A percentile compares a stretch with the other conserved stretches of the same genome.
phyloP scores from a whole-genome alignment of 352 stramenopile genomes.

The Globisporangium apiculatum region DNA sequence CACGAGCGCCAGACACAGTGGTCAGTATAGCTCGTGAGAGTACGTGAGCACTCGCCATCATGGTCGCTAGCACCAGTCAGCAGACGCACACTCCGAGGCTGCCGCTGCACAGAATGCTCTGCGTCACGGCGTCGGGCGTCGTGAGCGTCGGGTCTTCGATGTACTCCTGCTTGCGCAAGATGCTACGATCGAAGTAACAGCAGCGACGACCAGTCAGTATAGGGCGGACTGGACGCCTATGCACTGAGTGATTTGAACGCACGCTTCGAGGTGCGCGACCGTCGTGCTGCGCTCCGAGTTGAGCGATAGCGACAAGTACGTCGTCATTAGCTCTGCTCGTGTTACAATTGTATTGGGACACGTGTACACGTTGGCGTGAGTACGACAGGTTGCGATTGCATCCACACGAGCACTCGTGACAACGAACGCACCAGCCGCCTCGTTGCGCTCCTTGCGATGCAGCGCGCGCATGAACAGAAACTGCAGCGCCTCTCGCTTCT shows the following conservation, averaged over 20 bases:
- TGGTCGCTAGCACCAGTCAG: no score
- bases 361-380: background rate
- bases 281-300: constrained; percentile 22
- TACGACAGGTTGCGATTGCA: background rate
- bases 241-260: background rate
- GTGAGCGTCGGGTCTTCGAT: constrained; percentile 31
- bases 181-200: constrained; percentile 10
- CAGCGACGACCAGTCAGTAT: no score
- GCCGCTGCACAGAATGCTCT: constrained; percentile 23
- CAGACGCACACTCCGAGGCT: constrained; percentile 32
- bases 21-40: background rate
- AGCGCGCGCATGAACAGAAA: constrained; percentile 38
- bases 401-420: background rate
- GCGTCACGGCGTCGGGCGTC: constrained; percentile 22
- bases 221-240: no score
- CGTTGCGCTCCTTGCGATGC: constrained; percentile 22
- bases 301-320: constrained; percentile 24
- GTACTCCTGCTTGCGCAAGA: constrained; percentile 38
- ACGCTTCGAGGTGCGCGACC: constrained; percentile 32
- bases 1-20: background rate
- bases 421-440: constrained; percentile 24
- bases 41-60: background rate
- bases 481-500: constrained; percentile 31
- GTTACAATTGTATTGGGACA: background rate
- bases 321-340: constrained; percentile 21